Conservation (phyloP, 108 stramenopile species). For the Aurantiochytrium sp. region DNA sequence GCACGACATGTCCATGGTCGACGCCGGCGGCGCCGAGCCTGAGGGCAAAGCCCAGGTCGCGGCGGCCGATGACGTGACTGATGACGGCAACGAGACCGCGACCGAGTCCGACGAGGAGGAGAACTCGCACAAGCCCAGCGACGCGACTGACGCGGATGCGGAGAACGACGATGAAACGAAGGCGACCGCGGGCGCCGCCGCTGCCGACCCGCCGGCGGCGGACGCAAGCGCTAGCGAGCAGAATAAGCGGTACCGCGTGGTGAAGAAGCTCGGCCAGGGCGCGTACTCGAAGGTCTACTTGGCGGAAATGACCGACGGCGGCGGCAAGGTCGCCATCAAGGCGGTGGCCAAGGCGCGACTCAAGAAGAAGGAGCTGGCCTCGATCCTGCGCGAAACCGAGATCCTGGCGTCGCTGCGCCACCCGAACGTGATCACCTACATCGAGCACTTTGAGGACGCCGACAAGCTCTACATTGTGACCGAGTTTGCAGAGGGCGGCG, state of each 20-base stretch:
- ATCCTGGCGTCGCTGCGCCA: conserved; percentile 10
- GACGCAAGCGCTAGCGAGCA: background rate
- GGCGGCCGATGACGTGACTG: too few relatives aligned
- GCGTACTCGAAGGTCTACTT: conserved; percentile 10
- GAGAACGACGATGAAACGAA: background rate
- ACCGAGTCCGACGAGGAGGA: background rate
- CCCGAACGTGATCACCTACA: conserved; percentile 21
- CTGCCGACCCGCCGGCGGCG: background rate
- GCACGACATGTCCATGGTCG: too few relatives aligned
- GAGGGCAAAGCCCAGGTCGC: too few relatives aligned
- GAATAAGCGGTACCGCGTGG: background rate
- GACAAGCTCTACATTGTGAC: conserved; percentile 11
- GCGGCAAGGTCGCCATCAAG: background rate
- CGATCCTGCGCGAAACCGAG: background rate
- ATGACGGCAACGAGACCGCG: too few relatives aligned
- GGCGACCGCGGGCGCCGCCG: background rate
- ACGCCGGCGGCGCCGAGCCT: too few relatives aligned
- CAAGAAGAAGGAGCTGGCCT: background rate
- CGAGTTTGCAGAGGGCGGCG: background rate
- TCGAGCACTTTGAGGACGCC: conserved; percentile 30
- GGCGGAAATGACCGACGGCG: background rate
- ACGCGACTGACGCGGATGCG: background rate
- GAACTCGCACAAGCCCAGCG: too few relatives aligned
- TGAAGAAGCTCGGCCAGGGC: conserved; percentile 6
- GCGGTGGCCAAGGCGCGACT: background rate